Evolutionary conservation across 169 alveolate genomes (phyloP), one percentile per base, ranked within the genome.

Genomic region (Plasmodium fragile): DNA sequence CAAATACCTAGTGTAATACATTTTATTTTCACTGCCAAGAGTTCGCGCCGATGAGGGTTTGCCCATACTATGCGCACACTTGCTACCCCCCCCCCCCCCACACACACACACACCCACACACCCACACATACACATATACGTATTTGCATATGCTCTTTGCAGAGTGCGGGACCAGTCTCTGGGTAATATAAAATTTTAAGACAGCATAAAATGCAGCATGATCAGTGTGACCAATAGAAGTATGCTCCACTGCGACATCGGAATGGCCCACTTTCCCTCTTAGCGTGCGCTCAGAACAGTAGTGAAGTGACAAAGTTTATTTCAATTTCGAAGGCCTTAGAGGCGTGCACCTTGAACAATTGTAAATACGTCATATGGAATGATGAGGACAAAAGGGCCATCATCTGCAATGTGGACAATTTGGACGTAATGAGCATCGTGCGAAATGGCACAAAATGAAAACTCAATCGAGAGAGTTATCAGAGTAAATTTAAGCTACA

Each of bases 341-440:
- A 89, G 71, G 36, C 84, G 11, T 89, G 94, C 43, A 89, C 70
- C 82, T 39, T 55, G 52, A 30, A 70, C 49, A 89, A 79, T 18
- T 89, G 94, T 43, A 89, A 77, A 34, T 89, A 78, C 34, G 94
- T 89, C 72, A 69, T 55, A 16, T 89, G 94, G 94, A 55, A 89
- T 79, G 75, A 59, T 65, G 70, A 89, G 34, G 87, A 89, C n/a
- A 89, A 79, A 22, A 55, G 41, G 59, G 94, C 94, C 36, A 13
- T 80, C 39, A 89, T 89, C 49, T 79, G 91, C 82, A 55, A 13
- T n/a, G 90, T 10, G 34, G 53, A 79, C 16, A 30, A 22, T 22
- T 41, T 59, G 59, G 85, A 85, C 41, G 93, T 85, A 73, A 83
- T 65, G 36, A 22, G 36, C 75, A 65, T 8, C 39, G 75, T 22